Conservation (phyloP, 164 flowering plant genomes). For the Akebia trifoliata region DNA sequence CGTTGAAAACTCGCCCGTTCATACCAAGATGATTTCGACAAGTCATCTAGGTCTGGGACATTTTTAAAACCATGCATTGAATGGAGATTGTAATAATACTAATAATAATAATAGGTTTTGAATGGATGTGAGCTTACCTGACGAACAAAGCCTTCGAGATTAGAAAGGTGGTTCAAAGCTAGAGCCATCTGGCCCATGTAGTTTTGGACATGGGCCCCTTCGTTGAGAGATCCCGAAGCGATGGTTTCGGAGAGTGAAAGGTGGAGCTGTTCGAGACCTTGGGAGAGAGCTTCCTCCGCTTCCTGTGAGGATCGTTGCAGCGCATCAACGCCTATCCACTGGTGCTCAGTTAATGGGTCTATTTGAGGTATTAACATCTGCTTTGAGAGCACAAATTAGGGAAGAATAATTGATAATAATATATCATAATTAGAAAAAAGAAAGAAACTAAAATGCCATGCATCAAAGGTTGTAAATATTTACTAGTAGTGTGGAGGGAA, state of each 20-base stretch:
- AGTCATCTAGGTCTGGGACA: too few species aligned
- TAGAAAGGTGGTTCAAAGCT: conserved; percentile 68
- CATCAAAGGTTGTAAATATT: too few species aligned
- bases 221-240: conserved; percentile 43
- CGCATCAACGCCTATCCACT: conserved; percentile 65
- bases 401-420: neutral
- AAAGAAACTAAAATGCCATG: neutral
- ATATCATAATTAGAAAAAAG: neutral
- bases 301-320: conserved; percentile 80
- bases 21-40: too few species aligned
- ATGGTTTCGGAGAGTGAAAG: conserved; percentile 72
- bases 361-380: conserved; percentile 67
- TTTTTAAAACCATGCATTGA: too few species aligned
- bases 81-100: too few species aligned
- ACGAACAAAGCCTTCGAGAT: conserved; percentile 83
- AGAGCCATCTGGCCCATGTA: conserved; percentile 74
- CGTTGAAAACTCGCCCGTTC: too few species aligned
- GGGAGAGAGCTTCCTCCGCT: conserved; percentile 89
- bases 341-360: conserved; percentile 84
- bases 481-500: too few species aligned
- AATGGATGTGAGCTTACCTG: conserved; percentile 41
- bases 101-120: too few species aligned
- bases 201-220: conserved; percentile 25
- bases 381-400: neutral
- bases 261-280: conserved; percentile 78